Conservation (phyloP, 805 yeast genomes). For the Priceomyces fermenticarens region DNA sequence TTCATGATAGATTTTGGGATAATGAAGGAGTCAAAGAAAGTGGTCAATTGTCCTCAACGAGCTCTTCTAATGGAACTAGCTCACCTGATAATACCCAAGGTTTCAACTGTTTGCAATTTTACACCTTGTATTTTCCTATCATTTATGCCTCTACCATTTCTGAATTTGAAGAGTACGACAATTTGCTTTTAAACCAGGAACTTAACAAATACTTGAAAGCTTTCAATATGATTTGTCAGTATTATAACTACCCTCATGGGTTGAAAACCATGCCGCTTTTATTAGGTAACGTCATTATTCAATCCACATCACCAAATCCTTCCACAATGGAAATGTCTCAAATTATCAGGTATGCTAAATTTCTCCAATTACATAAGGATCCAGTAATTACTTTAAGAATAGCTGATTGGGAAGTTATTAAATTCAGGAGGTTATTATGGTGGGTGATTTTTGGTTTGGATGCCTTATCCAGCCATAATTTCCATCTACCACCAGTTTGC, state of each 20-base stretch:
- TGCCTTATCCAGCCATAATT: constrained; percentile 53
- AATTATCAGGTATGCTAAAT: constrained; percentile 54
- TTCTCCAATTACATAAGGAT: constrained; percentile 56
- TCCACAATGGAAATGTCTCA: constrained; percentile 55
- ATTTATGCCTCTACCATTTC: constrained; percentile 58
- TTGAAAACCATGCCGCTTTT: constrained; percentile 40
- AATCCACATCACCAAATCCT: constrained; percentile 54
- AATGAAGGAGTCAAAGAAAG: constrained; percentile 3
- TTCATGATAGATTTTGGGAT: constrained; percentile 52
- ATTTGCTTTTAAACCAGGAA: constrained; percentile 43
- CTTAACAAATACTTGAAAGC: constrained; percentile 50
- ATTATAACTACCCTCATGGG: constrained; percentile 50
- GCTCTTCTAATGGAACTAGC: constrained; percentile 1
- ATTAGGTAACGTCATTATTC: constrained; percentile 48
- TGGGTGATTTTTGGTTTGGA: constrained; percentile 65
- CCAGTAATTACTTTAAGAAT: constrained; percentile 53
- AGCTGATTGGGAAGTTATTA: constrained; percentile 46
- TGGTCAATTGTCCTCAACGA: not conserved
- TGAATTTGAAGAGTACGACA: constrained; percentile 56
- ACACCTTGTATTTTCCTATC: constrained; percentile 49
- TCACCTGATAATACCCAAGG: constrained; percentile 18
- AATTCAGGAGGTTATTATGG: constrained; percentile 58
- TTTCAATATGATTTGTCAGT: constrained; percentile 47
- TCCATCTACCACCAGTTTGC: constrained; percentile 54
- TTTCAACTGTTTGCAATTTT: constrained; percentile 43